A percentile compares a stretch with the other conserved stretches of the same genome.
Conservation (phyloP, 208 protist genomes). For the Herpetomonas muscarum region DNA sequence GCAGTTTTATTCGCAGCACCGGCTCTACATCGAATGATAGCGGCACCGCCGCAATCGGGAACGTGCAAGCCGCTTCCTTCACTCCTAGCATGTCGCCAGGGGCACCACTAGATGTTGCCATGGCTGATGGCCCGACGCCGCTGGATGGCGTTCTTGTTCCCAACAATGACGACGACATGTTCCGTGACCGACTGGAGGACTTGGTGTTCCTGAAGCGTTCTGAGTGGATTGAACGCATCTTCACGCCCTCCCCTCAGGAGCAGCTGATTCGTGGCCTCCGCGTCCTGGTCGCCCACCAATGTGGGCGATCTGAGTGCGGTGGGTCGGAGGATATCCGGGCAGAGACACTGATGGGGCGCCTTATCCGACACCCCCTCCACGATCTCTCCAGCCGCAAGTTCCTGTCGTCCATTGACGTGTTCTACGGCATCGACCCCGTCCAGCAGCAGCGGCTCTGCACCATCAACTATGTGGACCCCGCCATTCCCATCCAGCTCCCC, state of each 20-base stretch:
- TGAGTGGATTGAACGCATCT: conserved; percentile 22
- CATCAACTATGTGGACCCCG: conserved; percentile 73
- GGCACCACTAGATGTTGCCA: no score
- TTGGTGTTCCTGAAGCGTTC: conserved; percentile 14
- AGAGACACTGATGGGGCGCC: conserved; percentile 47
- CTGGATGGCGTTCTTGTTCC: no score
- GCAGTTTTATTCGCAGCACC: no score
- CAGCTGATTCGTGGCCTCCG: conserved; percentile 1
- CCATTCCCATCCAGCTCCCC: conserved; percentile 60
- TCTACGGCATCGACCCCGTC: conserved; percentile 48
- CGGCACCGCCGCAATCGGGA: no score
- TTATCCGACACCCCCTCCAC: conserved; percentile 65
- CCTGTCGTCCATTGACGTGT: conserved; percentile 67
- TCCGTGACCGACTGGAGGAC: not conserved
- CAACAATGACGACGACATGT: not conserved
- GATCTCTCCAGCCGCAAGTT: conserved; percentile 78
- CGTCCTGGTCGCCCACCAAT: not conserved
- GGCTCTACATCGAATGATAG: no score
- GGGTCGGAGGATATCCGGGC: conserved; percentile 17
- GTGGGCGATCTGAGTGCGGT: no score
- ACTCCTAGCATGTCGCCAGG: no score
- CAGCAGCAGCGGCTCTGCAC: conserved; percentile 76
- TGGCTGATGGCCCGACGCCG: not conserved
- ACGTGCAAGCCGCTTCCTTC: no score
- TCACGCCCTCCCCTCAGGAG: conserved; percentile 17